phyloP scores from a whole-genome alignment of 805 yeast genomes.

The Metahyphopichia silvanorum region DNA sequence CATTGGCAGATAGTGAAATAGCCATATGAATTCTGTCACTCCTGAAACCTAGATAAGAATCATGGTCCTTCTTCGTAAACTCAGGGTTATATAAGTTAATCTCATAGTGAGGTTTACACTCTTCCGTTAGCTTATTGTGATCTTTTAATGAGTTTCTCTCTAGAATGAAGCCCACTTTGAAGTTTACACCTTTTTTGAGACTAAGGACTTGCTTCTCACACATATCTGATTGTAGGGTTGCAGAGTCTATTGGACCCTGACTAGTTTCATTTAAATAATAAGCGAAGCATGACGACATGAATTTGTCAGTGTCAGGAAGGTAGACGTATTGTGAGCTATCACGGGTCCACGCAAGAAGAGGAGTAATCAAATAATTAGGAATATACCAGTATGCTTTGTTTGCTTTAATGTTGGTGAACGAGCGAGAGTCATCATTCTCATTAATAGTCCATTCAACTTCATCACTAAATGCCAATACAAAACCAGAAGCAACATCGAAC shows the following conservation, averaged over 20 bases:
- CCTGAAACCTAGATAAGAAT: constrained; percentile 40
- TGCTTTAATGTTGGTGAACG: constrained; percentile 63
- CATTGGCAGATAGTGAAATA: constrained; percentile 34
- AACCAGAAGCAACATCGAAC: constrained; percentile 69
- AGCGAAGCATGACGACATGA: constrained; percentile 45
- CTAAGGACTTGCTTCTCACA: constrained; percentile 55
- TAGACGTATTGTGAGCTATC: constrained; percentile 42
- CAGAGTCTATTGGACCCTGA: background rate
- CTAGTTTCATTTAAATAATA: constrained; percentile 39
- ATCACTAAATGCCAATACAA: constrained; percentile 66
- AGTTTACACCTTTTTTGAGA: constrained; percentile 57
- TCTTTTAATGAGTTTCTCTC: constrained; percentile 35
- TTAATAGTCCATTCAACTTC: constrained; percentile 61
- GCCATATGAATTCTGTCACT: constrained; percentile 40
- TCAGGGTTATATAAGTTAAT: constrained; percentile 56
- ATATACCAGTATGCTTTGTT: constrained; percentile 64
- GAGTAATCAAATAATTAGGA: constrained; percentile 64
- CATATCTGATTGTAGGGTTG: constrained; percentile 8
- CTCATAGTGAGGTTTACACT: constrained; percentile 59
- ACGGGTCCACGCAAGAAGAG: constrained; percentile 56
- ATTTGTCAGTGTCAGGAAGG: constrained; percentile 42
- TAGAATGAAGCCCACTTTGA: constrained; percentile 56
- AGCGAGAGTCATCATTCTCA: constrained; percentile 62
- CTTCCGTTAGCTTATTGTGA: constrained; percentile 32
- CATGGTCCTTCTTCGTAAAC: constrained; percentile 36